Evolutionary conservation across 306 rosid species (phyloP).

Genomic region (Cicer arietinum): DNA sequence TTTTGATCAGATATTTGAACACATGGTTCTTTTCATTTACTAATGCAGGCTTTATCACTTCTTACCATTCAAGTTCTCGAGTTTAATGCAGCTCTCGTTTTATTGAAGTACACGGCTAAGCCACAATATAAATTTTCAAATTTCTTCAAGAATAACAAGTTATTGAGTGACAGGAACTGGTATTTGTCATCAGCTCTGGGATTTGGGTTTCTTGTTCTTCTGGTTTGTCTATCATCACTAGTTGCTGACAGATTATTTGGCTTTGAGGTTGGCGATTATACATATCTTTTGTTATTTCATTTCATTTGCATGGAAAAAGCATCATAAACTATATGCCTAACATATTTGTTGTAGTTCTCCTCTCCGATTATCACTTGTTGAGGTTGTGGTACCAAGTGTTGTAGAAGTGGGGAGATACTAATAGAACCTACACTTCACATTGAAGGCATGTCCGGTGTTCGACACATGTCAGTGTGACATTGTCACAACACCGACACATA

Average conservation of each 20-base stretch:
- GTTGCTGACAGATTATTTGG: slow-evolving; percentile 56
- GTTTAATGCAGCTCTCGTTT: slow-evolving; percentile 58
- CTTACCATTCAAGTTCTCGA: slow-evolving; percentile 69
- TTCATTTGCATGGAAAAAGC: neutral
- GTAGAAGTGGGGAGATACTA: neutral
- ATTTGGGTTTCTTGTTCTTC: slow-evolving; percentile 63
- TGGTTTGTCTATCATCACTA: slow-evolving; percentile 63
- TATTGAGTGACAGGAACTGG: slow-evolving; percentile 63
- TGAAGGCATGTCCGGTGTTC: no score
- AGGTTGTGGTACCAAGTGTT: neutral
- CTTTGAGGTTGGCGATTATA: slow-evolving; percentile 62
- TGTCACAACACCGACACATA: no score
- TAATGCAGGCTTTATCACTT: slow-evolving; percentile 65
- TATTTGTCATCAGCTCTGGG: slow-evolving; percentile 68
- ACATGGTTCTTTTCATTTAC: slow-evolving; percentile 15
- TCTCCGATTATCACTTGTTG: neutral
- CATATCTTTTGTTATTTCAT: slow-evolving; percentile 7
- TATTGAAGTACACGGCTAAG: slow-evolving; percentile 70
- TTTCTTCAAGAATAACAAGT: slow-evolving; percentile 52
- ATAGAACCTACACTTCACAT: no score
- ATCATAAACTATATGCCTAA: neutral
- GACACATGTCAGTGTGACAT: no score
- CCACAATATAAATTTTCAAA: slow-evolving; percentile 52
- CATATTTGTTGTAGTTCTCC: slow-evolving; percentile 1
- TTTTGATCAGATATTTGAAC: neutral